Evolutionary conservation across 163 green algal species (phyloP).

Genomic region (Chloromonas sp.): DNA sequence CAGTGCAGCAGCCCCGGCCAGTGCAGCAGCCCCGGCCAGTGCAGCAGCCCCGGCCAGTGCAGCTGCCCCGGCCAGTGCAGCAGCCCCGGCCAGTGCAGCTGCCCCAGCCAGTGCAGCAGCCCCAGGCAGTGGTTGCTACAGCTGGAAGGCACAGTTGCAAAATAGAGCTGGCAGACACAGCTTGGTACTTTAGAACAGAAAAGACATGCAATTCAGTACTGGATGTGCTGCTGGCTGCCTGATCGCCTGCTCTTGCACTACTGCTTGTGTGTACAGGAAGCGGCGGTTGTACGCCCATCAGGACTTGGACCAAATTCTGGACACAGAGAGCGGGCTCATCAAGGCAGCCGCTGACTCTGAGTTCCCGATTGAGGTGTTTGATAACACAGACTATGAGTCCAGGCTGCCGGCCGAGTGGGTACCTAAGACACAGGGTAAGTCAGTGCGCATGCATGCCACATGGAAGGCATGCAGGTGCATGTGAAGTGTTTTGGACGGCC

Average conservation of each 20-base stretch:
- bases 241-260: background rate
- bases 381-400: constrained; percentile 61
- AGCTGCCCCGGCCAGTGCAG: no score
- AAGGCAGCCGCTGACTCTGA: background rate
- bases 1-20: no score
- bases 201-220: no score
- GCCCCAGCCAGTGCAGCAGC: background rate
- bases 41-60: no score
- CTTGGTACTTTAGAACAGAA: no score
- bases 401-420: constrained; percentile 54
- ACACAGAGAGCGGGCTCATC: constrained; percentile 24
- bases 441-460: background rate
- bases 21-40: no score
- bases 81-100: no score
- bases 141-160: no score
- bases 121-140: no score
- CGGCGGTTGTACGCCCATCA: constrained; percentile 53
- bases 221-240: background rate
- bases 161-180: no score
- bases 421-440: constrained; percentile 28
- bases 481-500: background rate
- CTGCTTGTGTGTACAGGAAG: constrained; percentile 41
- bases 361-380: constrained; percentile 44
- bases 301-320: constrained; percentile 41
- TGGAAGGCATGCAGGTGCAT: background rate